phyloP scores from a whole-genome alignment of 768 basidiomycete genomes.

The Chiua virens region DNA sequence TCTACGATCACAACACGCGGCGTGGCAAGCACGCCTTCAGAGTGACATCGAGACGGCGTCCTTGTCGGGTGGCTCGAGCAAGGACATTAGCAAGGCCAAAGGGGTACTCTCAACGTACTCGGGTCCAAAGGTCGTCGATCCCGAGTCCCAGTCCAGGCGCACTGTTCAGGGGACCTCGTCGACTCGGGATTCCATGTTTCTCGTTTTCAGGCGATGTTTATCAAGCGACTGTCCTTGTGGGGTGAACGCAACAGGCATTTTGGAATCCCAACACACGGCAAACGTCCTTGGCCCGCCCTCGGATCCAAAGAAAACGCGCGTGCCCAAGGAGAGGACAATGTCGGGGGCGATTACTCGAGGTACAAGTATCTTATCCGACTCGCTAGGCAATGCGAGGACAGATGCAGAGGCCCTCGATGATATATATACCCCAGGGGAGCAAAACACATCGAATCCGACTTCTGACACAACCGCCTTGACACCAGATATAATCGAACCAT shows the following conservation, averaged over 20 bases:
- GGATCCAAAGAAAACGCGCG: not conserved
- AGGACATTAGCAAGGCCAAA: not conserved
- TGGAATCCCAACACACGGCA: not conserved
- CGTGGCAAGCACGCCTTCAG: constrained; percentile 15
- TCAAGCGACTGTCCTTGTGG: constrained; percentile 14
- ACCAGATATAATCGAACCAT: not conserved
- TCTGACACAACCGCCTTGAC: not conserved
- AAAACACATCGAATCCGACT: not conserved
- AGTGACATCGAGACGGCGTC: not conserved
- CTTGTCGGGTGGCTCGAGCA: not conserved
- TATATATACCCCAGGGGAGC: not conserved
- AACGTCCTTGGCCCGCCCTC: not conserved
- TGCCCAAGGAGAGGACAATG: not conserved
- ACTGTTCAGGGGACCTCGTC: not conserved
- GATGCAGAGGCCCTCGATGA: not conserved
- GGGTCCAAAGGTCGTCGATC: not conserved
- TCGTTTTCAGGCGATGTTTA: constrained; percentile 12
- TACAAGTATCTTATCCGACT: not conserved
- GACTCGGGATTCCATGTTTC: not conserved
- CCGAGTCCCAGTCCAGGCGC: not conserved
- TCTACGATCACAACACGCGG: constrained; percentile 13
- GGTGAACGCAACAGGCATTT: not conserved
- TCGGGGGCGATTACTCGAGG: too few species aligned
- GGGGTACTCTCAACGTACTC: not conserved
- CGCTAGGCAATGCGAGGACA: not conserved